Evolutionary conservation across 495 filamentous ascomycete species (phyloP).

Genomic region (Penicillium canariense): DNA sequence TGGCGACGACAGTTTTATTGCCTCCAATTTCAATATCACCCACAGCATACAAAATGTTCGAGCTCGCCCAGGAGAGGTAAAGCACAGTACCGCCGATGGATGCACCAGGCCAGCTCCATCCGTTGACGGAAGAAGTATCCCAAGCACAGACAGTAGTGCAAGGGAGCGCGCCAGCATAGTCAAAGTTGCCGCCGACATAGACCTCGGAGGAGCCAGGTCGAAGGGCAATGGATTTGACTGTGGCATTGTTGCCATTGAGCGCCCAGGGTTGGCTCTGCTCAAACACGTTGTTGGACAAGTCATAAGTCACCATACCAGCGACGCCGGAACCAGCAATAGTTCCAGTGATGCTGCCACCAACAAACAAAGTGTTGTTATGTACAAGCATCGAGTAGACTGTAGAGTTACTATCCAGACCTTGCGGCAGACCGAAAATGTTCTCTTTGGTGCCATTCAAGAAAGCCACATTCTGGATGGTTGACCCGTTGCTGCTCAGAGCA

Average conservation of each 20-base stretch:
- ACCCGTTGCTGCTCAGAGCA: conserved; percentile 65
- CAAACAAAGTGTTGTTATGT: conserved; percentile 68
- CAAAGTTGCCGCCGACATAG: conserved; percentile 83
- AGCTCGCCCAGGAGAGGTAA: conserved; percentile 70
- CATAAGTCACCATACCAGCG: conserved; percentile 76
- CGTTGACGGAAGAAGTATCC: conserved; percentile 56
- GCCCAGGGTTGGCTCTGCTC: conserved; percentile 63
- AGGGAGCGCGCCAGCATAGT: conserved; percentile 73
- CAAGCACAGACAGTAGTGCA: conserved; percentile 82
- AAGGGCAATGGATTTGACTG: conserved; percentile 70
- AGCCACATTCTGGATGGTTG: conserved; percentile 71
- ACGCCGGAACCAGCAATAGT: conserved; percentile 58
- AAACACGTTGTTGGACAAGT: conserved; percentile 62
- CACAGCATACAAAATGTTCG: conserved; percentile 66
- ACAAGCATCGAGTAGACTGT: conserved; percentile 70
- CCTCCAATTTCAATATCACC: conserved; percentile 70
- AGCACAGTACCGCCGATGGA: conserved; percentile 66
- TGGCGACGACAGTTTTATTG: conserved; percentile 64
- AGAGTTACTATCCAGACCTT: conserved; percentile 66
- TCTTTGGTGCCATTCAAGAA: conserved; percentile 65
- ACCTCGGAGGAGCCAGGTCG: conserved; percentile 67
- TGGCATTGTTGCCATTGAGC: conserved; percentile 63
- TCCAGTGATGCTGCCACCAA: conserved; percentile 77
- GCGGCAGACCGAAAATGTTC: conserved; percentile 66
- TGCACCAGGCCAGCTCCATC: conserved; percentile 76